Conservation (phyloP, 108 stramenopile species). For the Schizochytrium sp. region DNA sequence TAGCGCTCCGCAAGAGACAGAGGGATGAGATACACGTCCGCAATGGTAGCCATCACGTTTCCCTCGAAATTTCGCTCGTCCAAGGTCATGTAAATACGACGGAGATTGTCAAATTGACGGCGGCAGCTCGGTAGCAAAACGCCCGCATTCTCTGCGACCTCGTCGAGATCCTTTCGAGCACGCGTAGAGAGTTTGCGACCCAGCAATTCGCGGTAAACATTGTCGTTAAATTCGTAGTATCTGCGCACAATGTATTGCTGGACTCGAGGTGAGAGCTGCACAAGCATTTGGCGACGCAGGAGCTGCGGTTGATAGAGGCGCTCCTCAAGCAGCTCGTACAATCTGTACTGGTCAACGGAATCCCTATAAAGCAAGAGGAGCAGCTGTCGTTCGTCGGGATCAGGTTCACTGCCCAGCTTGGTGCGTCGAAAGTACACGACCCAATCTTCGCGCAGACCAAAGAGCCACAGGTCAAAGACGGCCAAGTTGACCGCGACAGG, state of each 20-base stretch:
- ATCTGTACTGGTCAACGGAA: not conserved
- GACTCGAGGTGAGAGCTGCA: not conserved
- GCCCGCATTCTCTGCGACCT: not conserved
- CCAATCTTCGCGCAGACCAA: not conserved
- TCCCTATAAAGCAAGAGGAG: not conserved
- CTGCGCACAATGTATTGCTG: not conserved
- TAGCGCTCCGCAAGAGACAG: not conserved
- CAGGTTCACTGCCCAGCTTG: not conserved
- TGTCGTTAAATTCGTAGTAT: constrained; percentile 16
- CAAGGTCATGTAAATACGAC: not conserved
- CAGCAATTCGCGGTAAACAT: not conserved
- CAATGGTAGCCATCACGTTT: not conserved
- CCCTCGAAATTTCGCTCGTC: constrained; percentile 20
- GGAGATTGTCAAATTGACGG: constrained; percentile 20
- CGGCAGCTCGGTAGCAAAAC: not conserved
- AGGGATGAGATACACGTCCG: not conserved
- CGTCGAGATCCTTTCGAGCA: constrained; percentile 22
- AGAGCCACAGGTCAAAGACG: not conserved
- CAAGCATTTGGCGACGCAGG: not conserved
- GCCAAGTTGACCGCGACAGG: not conserved
- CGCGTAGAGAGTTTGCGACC: constrained; percentile 4
- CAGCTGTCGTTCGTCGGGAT: not conserved
- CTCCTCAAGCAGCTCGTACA: constrained; percentile 14
- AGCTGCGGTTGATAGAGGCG: constrained; percentile 7
- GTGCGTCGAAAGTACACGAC: not conserved